Conservation (phyloP, 1,284 basidiomycete species). For the Pholiota adiposa region DNA sequence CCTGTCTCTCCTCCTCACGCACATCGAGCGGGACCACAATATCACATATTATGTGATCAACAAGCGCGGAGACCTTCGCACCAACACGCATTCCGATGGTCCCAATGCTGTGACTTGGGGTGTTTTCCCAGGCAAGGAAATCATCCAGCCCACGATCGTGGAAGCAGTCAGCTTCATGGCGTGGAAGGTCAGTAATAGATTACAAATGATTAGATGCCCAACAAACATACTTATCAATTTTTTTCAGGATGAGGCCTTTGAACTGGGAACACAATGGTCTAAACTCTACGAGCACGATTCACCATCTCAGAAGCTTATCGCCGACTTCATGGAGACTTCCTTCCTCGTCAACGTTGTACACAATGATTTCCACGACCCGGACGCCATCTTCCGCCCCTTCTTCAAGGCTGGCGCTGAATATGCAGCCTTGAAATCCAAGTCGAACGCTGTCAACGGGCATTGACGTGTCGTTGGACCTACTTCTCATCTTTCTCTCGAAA, state of each 20-base stretch:
- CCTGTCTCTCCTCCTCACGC: constrained; percentile 76
- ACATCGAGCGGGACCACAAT: constrained; percentile 87
- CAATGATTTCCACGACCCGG: constrained; percentile 89
- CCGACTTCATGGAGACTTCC: constrained; percentile 78
- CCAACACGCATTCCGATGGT: constrained; percentile 90
- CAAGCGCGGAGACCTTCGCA: constrained; percentile 88
- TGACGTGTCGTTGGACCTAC: constrained; percentile 11
- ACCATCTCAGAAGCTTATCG: constrained; percentile 77
- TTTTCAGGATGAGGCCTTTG: constrained; percentile 94
- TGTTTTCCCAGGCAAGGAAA: constrained; percentile 98
- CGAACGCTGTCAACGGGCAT: constrained; percentile 38
- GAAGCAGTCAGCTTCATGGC: constrained; percentile 97
- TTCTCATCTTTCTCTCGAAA: constrained; percentile 7
- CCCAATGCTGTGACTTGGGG: constrained; percentile 99
- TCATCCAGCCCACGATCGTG: constrained; percentile 97
- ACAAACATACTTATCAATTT: background rate
- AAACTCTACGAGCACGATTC: constrained; percentile 84
- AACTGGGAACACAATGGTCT: constrained; percentile 95
- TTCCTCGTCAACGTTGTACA: constrained; percentile 98
- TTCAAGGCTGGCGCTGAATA: constrained; percentile 72
- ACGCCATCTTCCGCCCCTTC: constrained; percentile 90
- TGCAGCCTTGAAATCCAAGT: constrained; percentile 41
- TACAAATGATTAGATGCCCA: no score
- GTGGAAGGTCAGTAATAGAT: constrained; percentile 75
- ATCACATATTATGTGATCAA: constrained; percentile 98